Evolutionary conservation across 148 eudicot genomes (phyloP), one percentile per base, ranked within the genome.

Genomic region (Chenopodium album): DNA sequence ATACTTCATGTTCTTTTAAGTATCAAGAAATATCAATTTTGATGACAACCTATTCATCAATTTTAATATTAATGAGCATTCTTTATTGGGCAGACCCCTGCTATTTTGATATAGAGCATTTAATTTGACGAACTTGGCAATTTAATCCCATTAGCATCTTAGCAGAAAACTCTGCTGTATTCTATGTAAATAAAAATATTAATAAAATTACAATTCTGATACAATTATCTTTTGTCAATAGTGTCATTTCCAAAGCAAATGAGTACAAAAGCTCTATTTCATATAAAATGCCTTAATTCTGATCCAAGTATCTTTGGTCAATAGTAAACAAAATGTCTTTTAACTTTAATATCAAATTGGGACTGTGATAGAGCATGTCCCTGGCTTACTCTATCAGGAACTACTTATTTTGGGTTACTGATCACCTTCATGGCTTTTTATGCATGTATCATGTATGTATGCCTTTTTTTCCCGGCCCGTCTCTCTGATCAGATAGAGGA

Each of bases 1-100:
- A 91, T 72, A 23, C 59, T 67, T 67, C 73, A 76, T 23, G 23
- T 54, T 71, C 54, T 62, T 46, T 63, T 31, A 47, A 31, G 62
- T 23, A 23, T 23, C 23, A 23, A 23, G 23, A 23, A 23, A 23
- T 23, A 23, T 23, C 23, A 23, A 23, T 23, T 20, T 47, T 68
- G 6, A 5, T 64, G 14, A 37, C 17, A 8, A n/a, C n/a, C 37
- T 28, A 56, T 29, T 28, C 28, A 54, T 68, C 26, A 9, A 52
- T 26, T 46, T 56, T 47, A 17, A 37, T 44, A 20, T 67, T 23
- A 79, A 37, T 9, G 23, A 31, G 9, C 71, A 67, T 37, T 19
- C 46, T 50, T 23, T 50, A 47, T 50, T 44, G 41, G 75, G 4
- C 47, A 2, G 10, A n/a, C 16, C 23, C 54, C 23, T 41, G 20